These are phyloP conservation scores for Adansonia digitata DNA, from an alignment of 345 rosid genomes.

Conservation along the genomic window DNA sequence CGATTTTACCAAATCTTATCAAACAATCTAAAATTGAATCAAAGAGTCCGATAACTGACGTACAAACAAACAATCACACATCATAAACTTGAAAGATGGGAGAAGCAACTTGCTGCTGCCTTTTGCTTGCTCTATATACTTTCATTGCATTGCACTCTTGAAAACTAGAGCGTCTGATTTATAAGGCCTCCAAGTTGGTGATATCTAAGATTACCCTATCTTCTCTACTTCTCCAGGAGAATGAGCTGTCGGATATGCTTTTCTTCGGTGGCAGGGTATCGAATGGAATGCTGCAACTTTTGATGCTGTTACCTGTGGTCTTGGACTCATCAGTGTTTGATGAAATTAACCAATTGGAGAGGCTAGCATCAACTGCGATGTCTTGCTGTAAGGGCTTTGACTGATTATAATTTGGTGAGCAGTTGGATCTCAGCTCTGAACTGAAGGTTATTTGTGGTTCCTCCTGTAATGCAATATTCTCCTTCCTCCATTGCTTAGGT, in stretches of 20 bases:
- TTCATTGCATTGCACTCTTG: background rate
- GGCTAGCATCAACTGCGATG: conserved; percentile 64
- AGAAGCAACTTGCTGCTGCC: conserved; percentile 16
- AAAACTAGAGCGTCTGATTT: background rate
- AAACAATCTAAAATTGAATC: conserved; percentile 10
- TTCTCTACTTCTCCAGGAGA: conserved; percentile 25
- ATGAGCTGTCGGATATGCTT: conserved; percentile 19
- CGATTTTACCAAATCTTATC: conserved; percentile 10
- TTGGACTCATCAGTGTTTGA: conserved; percentile 12
- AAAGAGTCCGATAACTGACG: conserved; percentile 28
- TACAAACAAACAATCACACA: conserved; percentile 31
- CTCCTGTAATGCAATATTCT: conserved; percentile 37
- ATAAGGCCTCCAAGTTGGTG: conserved; percentile 34
- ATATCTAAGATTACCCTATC: conserved; percentile 30
- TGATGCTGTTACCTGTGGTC: conserved; percentile 10
- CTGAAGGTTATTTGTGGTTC: conserved; percentile 14
- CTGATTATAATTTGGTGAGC: conserved; percentile 17
- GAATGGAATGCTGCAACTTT: conserved; percentile 3
- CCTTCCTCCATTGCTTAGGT: conserved; percentile 41
- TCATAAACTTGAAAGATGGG: background rate
- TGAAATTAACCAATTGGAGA: conserved; percentile 62
- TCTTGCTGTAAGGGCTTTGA: conserved; percentile 39
- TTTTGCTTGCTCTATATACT: background rate
- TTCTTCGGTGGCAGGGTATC: conserved; percentile 19
- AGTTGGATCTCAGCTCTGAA: conserved; percentile 13